These are phyloP conservation scores for Candida incommunis DNA, from an alignment of 805 yeast species.

Conservation along the genomic window DNA sequence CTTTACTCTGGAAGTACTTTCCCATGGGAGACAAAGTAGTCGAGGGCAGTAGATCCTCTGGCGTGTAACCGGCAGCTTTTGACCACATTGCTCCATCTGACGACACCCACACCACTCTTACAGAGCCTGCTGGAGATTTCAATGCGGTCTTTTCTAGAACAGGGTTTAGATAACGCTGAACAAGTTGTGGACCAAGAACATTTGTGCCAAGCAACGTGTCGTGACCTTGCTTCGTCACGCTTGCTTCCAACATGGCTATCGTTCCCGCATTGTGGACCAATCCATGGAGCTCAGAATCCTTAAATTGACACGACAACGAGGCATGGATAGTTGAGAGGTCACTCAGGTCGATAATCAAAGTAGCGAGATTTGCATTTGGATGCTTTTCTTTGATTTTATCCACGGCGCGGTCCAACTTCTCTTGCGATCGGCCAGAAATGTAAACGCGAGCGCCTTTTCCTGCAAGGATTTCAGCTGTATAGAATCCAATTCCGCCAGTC, in stretches of 20 bases:
- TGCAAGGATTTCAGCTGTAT: conserved; percentile 10
- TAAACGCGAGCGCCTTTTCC: conserved; percentile 25
- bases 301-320: neutral
- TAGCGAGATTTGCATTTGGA: conserved; percentile 9
- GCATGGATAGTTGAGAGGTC: conserved; percentile 29
- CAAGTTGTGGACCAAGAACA: conserved; percentile 31
- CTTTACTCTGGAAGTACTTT: conserved; percentile 32
- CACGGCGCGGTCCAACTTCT: conserved; percentile 21
- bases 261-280: conserved; percentile 34
- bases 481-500: conserved; percentile 15
- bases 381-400: conserved; percentile 16
- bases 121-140: conserved; percentile 16
- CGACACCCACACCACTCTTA: conserved; percentile 32
- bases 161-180: conserved; percentile 25
- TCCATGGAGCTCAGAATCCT: conserved; percentile 17
- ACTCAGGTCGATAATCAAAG: conserved; percentile 12
- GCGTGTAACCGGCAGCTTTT: conserved; percentile 22
- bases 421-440: conserved; percentile 25
- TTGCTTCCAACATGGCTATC: conserved; percentile 14
- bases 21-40: conserved; percentile 10
- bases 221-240: conserved; percentile 28
- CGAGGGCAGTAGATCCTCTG: conserved; percentile 22
- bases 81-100: conserved; percentile 24
- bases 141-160: conserved; percentile 23
- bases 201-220: conserved; percentile 35